These are phyloP conservation scores for Coemansia sp. DNA, from an alignment of 192 early-diverging fungal genomes.

Conservation along the genomic window DNA sequence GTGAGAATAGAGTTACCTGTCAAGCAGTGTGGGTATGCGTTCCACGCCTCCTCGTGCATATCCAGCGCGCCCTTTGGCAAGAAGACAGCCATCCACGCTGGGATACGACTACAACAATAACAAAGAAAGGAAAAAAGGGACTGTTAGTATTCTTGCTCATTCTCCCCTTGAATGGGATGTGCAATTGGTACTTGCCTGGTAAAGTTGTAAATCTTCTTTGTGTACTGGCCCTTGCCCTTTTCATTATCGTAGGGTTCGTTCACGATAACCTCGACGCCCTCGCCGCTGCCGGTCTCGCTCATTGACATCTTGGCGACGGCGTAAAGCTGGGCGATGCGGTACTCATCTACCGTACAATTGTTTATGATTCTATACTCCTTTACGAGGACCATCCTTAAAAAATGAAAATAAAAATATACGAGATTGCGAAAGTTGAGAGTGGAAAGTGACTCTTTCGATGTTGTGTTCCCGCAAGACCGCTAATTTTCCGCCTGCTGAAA, in stretches of 20 bases:
- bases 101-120: conserved; percentile 56
- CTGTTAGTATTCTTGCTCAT: neutral
- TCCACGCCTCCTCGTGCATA: conserved; percentile 81
- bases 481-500: no score
- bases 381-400: conserved; percentile 59
- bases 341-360: conserved; percentile 74
- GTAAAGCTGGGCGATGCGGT: conserved; percentile 75
- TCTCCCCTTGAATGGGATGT: neutral
- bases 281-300: conserved; percentile 75
- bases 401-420: neutral
- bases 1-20: conserved; percentile 30
- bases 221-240: conserved; percentile 75
- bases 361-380: conserved; percentile 77
- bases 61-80: conserved; percentile 66
- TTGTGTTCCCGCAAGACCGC: no score
- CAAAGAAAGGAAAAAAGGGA: neutral
- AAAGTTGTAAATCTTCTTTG: conserved; percentile 73
- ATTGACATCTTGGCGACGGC: conserved; percentile 75
- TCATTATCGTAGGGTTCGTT: conserved; percentile 80
- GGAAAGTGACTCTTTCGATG: neutral
- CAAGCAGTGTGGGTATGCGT: conserved; percentile 73
- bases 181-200: conserved; percentile 21
- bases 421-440: neutral
- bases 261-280: conserved; percentile 75
- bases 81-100: conserved; percentile 60